Evolutionary conservation across 1,139 yeast species (phyloP).

Genomic region (Geotrichum reessii): DNA sequence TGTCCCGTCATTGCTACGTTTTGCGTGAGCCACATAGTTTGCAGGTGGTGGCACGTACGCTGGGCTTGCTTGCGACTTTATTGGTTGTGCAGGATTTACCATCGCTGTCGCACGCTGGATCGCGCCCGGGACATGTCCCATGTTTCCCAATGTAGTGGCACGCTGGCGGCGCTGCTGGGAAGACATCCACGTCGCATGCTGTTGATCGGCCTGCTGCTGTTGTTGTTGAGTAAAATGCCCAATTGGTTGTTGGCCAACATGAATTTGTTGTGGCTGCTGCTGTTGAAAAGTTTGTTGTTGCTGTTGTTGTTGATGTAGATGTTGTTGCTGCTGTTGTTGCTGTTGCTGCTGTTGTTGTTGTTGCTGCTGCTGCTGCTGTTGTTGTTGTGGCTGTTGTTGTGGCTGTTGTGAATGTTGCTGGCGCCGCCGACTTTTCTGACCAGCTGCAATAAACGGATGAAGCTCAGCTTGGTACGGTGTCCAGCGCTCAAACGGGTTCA

Average conservation of each 20-base stretch:
- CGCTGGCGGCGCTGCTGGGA: conserved; percentile 32
- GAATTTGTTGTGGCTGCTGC: conserved; percentile 6
- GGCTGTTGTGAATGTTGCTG: conserved; percentile 25
- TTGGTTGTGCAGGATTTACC: conserved; percentile 37
- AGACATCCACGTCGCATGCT: not conserved
- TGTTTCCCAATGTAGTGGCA: conserved; percentile 40
- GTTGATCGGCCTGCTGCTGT: conserved; percentile 9
- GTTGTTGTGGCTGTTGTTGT: not conserved
- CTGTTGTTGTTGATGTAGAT: not conserved
- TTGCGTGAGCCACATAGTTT: conserved; percentile 15
- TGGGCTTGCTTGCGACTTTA: conserved; percentile 39
- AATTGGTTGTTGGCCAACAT: not conserved
- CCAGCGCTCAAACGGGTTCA: conserved; percentile 91
- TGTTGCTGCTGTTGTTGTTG: conserved; percentile 4
- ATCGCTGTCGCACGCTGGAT: conserved; percentile 41
- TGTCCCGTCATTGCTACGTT: conserved; percentile 21
- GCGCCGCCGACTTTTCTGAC: conserved; percentile 34
- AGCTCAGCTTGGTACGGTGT: conserved; percentile 92
- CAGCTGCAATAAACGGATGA: conserved; percentile 76
- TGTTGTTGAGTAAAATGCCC: not conserved
- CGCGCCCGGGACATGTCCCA: conserved; percentile 39
- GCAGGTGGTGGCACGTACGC: conserved; percentile 42
- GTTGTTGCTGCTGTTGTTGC: conserved; percentile 3
- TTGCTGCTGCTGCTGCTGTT: not conserved
- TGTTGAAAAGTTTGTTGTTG: conserved; percentile 10